Percentiles rank a stretch among this genome's conserved stretches.
Conservation (phyloP, 495 filamentous ascomycete species). For the Pseudoneurospora amorphoporcata region DNA sequence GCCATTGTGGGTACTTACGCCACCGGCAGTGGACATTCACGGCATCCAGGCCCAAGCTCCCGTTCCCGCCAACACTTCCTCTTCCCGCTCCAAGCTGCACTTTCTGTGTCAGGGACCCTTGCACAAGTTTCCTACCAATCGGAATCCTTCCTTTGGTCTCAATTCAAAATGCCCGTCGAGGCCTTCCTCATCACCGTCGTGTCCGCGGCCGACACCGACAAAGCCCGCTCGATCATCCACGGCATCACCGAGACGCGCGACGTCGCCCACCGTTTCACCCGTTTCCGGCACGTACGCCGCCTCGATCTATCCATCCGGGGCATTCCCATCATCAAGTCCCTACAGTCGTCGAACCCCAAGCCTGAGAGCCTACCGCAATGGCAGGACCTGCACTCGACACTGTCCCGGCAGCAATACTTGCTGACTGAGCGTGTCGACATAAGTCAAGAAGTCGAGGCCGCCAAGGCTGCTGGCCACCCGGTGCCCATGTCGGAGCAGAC, state of each 20-base stretch:
- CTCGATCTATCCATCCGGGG: constrained; percentile 10
- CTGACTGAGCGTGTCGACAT: constrained; percentile 31
- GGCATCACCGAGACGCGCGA: constrained; percentile 32
- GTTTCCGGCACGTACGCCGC: constrained; percentile 26
- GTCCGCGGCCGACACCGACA: constrained; percentile 19
- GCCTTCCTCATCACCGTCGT: constrained; percentile 32
- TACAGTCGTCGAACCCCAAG: constrained; percentile 19
- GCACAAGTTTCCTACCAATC: not conserved
- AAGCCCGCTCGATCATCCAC: constrained; percentile 27
- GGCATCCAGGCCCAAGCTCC: not conserved
- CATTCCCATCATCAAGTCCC: constrained; percentile 18
- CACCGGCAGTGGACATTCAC: not conserved
- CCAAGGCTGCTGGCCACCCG: not conserved
- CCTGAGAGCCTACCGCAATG: constrained; percentile 12
- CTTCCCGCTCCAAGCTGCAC: not conserved
- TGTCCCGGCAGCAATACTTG: constrained; percentile 29
- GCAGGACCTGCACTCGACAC: constrained; percentile 31
- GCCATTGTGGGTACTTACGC: not conserved
- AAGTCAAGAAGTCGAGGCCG: constrained; percentile 23
- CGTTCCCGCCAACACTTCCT: not conserved
- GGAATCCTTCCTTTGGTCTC: not conserved
- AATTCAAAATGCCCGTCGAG: constrained; percentile 25
- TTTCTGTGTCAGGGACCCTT: not conserved
- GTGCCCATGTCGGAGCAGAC: not conserved
- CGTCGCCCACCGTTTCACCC: constrained; percentile 20